Percentiles rank a stretch among this genome's conserved stretches.
These are phyloP conservation scores for Diaporthe capsici DNA, from an alignment of 2,329 filamentous ascomycete species.

Conservation along the genomic window DNA sequence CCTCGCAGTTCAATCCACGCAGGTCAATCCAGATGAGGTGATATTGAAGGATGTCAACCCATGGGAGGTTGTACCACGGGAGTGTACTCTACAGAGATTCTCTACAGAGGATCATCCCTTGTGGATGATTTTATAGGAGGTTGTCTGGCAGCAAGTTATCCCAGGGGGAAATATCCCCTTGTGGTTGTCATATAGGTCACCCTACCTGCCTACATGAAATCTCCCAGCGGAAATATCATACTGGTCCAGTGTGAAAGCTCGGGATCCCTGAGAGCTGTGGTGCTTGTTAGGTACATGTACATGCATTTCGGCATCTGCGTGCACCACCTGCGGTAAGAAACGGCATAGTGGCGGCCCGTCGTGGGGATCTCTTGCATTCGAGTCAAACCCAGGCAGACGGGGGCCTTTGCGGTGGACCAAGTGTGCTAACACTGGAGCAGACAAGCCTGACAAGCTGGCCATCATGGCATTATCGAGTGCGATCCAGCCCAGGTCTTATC, in stretches of 20 bases:
- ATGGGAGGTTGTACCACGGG: neutral
- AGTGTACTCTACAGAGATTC: too few relatives aligned
- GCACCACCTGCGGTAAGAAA: neutral
- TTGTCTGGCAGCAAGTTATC: neutral
- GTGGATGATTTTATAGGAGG: neutral
- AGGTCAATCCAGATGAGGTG: neutral
- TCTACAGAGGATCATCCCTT: too few relatives aligned
- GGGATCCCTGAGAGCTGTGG: neutral
- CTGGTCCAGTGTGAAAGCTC: neutral
- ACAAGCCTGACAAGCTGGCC: neutral
- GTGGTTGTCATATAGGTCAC: too few relatives aligned
- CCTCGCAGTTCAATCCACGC: neutral
- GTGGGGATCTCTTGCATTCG: neutral
- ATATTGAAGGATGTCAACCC: neutral
- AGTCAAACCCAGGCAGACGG: neutral
- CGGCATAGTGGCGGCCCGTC: neutral
- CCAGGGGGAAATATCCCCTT: neutral
- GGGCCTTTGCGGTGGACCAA: neutral
- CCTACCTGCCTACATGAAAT: too few relatives aligned
- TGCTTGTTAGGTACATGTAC: neutral
- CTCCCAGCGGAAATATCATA: neutral
- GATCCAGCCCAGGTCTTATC: neutral
- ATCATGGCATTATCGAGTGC: neutral
- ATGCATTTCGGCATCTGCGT: neutral
- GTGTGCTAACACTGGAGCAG: neutral